Percentiles rank a stretch among this genome's conserved stretches.
Evolutionary conservation across 495 filamentous ascomycete species (phyloP).

Genomic region (Peziza echinospora): DNA sequence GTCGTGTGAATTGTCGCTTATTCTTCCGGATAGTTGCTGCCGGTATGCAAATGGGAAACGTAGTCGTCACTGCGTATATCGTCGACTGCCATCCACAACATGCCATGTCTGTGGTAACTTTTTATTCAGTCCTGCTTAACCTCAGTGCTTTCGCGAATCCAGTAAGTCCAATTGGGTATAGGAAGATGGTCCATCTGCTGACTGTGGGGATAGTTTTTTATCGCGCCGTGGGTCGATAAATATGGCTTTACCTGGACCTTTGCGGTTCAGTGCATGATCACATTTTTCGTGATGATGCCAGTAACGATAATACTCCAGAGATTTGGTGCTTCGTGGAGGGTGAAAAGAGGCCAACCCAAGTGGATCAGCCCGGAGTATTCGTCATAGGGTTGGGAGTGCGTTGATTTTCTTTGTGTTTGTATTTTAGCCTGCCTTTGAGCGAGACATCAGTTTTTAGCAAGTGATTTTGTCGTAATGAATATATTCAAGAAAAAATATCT

Average conservation of each 20-base stretch:
- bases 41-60: slow-evolving; percentile 42
- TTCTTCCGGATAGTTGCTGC: slow-evolving; percentile 31
- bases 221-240: slow-evolving; percentile 30
- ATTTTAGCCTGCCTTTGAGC: no score
- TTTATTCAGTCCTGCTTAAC: slow-evolving; percentile 41
- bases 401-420: no score
- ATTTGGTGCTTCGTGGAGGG: slow-evolving; percentile 22
- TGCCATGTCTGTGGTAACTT: slow-evolving; percentile 36
- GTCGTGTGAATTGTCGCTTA: no score
- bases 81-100: slow-evolving; percentile 38
- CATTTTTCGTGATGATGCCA: slow-evolving; percentile 24
- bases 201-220: slow-evolving; percentile 26
- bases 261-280: slow-evolving; percentile 31
- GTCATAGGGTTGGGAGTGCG: no score
- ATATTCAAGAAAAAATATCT: no score
- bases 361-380: slow-evolving; percentile 8
- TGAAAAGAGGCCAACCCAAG: slow-evolving; percentile 6
- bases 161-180: no score
- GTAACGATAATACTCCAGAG: slow-evolving; percentile 25
- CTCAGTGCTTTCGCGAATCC: slow-evolving; percentile 24
- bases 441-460: no score
- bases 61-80: slow-evolving; percentile 32
- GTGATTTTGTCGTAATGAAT: no score
- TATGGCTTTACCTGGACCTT: slow-evolving; percentile 38
- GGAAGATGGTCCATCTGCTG: no score